Conservation (phyloP, 352 stramenopile genomes). For the Phytophthora kernoviae region DNA sequence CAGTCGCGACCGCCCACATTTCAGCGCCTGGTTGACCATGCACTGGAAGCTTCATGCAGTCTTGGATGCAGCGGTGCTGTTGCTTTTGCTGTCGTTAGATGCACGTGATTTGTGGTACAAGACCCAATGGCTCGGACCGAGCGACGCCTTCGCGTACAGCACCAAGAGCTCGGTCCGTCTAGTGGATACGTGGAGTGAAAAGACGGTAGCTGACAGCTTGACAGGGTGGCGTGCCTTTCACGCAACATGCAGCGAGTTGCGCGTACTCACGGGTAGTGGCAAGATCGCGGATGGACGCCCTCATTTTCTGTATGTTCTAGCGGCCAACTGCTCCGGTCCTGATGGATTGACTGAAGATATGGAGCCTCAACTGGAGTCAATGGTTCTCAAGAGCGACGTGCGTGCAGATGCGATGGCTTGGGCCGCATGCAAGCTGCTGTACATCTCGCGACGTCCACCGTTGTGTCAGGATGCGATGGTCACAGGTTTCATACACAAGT, state of each 20-base stretch:
- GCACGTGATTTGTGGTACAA: slow-evolving; percentile 61
- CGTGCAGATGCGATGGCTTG: slow-evolving; percentile 55
- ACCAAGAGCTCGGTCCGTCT: slow-evolving; percentile 26
- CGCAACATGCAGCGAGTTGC: slow-evolving; percentile 31
- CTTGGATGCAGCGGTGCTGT: slow-evolving; percentile 34
- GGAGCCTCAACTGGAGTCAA: slow-evolving; percentile 12
- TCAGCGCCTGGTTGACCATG: slow-evolving; percentile 6
- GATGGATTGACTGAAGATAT: slow-evolving; percentile 21
- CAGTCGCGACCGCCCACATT: slow-evolving; percentile 6
- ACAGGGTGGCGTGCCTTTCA: slow-evolving; percentile 54
- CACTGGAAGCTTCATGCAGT: slow-evolving; percentile 32
- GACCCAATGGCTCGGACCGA: slow-evolving; percentile 51
- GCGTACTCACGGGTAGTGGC: slow-evolving; percentile 22
- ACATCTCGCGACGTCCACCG: slow-evolving; percentile 33
- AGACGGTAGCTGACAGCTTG: slow-evolving; percentile 3
- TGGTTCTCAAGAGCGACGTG: slow-evolving; percentile 45
- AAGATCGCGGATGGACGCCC: slow-evolving; percentile 11
- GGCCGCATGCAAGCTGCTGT: slow-evolving; percentile 52
- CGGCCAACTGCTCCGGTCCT: slow-evolving; percentile 30
- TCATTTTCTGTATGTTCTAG: slow-evolving; percentile 40
- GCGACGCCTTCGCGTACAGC: slow-evolving; percentile 48
- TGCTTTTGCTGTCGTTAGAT: slow-evolving; percentile 45
- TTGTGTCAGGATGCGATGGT: slow-evolving; percentile 54
- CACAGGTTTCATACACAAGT: slow-evolving; percentile 40
- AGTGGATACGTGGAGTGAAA: slow-evolving; percentile 5